These are phyloP conservation scores for Chenopodium quinoa DNA, from an alignment of 148 eudicot genomes.

Conservation along the genomic window DNA sequence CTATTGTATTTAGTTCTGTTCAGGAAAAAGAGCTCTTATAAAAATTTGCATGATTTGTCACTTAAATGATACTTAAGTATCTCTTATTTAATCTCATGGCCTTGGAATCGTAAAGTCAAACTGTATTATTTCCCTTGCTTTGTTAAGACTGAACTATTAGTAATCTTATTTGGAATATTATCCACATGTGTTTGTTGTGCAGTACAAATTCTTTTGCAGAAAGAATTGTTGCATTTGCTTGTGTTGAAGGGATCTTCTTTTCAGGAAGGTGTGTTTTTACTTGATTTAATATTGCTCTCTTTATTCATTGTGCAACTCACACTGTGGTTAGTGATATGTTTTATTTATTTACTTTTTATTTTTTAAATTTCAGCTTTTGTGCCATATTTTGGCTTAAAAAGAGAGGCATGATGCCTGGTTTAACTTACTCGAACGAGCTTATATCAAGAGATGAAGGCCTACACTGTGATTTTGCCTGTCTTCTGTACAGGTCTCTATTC, in stretches of 20 bases:
- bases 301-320: background rate
- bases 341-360: background rate
- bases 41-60: background rate
- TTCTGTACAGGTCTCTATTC: constrained; percentile 53
- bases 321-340: background rate
- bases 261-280: constrained; percentile 60
- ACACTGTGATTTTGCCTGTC: constrained; percentile 85
- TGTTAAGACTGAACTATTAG: constrained; percentile 3
- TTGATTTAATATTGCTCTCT: background rate
- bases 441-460: constrained; percentile 89
- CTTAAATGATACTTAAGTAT: background rate
- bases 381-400: constrained; percentile 89
- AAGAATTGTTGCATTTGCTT: constrained; percentile 83
- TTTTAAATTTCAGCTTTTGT: constrained; percentile 56
- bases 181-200: constrained; percentile 23
- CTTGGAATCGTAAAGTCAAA: background rate
- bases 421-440: constrained; percentile 86
- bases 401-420: constrained; percentile 86
- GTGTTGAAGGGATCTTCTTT: constrained; percentile 84
- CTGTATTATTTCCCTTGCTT: background rate
- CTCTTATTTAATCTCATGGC: background rate
- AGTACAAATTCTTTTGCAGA: constrained; percentile 75
- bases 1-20: background rate
- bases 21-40: background rate
- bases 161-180: background rate